A percentile compares a stretch with the other conserved stretches of the same genome.
Evolutionary conservation across 257 asterid species (phyloP).

Genomic region (Nicotiana tomentosiformis): DNA sequence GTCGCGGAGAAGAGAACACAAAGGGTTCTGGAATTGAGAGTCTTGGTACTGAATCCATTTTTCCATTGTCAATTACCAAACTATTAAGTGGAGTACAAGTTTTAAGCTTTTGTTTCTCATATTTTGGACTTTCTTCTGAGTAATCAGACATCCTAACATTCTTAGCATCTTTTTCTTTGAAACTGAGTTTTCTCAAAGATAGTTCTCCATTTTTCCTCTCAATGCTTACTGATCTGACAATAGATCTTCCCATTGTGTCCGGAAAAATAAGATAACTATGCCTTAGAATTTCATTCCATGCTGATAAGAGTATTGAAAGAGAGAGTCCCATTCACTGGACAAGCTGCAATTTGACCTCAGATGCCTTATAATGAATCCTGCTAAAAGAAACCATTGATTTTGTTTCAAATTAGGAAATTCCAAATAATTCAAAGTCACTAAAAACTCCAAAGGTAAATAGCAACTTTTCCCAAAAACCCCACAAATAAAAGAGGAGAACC

Average conservation of each 20-base stretch:
- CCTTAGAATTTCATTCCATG: slow-evolving; percentile 32
- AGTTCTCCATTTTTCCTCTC: slow-evolving; percentile 35
- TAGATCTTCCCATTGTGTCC: slow-evolving; percentile 24
- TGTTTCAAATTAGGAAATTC: not conserved
- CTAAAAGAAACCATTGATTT: slow-evolving; percentile 9
- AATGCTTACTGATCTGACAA: slow-evolving; percentile 45
- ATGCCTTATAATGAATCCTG: not conserved
- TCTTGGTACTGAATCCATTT: not conserved
- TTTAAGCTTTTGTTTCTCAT: slow-evolving; percentile 20
- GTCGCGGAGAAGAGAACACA: slow-evolving; percentile 21
- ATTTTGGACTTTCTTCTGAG: slow-evolving; percentile 7
- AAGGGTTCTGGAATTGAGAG: slow-evolving; percentile 9
- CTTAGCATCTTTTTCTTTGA: slow-evolving; percentile 18
- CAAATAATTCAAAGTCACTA: not conserved
- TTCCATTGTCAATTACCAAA: slow-evolving; percentile 19
- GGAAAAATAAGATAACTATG: slow-evolving; percentile 16
- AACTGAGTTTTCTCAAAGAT: slow-evolving; percentile 26
- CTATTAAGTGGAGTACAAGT: slow-evolving; percentile 17
- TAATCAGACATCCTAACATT: slow-evolving; percentile 3
- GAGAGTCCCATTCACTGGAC: slow-evolving; percentile 31
- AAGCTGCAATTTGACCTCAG: not conserved
- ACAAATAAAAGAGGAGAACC: not conserved
- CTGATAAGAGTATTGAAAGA: slow-evolving; percentile 34
- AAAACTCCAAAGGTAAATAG: not conserved
- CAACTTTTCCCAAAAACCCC: not conserved